Evolutionary conservation across 176 grass and related monocot genomes (phyloP).

Genomic region (Triticum monococcum): DNA sequence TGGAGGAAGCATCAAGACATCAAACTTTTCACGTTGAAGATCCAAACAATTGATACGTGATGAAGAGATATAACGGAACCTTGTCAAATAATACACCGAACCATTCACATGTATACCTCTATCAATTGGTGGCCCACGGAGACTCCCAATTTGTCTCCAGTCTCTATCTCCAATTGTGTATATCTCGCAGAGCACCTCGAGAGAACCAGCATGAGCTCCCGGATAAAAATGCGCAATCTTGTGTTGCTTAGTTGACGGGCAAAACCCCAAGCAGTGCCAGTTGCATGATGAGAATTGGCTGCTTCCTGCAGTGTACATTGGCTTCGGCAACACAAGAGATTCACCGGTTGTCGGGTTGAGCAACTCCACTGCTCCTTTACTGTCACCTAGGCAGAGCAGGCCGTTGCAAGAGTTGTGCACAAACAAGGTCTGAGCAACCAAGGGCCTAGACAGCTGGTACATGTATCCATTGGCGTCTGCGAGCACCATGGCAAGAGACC

Average conservation of each 20-base stretch:
- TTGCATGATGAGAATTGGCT: constrained; percentile 53
- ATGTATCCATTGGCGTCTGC: constrained; percentile 17
- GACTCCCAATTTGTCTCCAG: constrained; percentile 45
- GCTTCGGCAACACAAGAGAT: constrained; percentile 25
- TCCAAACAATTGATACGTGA: constrained; percentile 52
- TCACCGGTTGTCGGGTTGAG: constrained; percentile 52
- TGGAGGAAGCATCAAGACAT: constrained; percentile 40
- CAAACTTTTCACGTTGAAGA: constrained; percentile 47
- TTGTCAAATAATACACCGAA: constrained; percentile 49
- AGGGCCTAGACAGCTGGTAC: constrained; percentile 39
- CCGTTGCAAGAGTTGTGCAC: constrained; percentile 67
- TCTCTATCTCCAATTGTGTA: constrained; percentile 34
- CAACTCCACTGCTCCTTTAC: constrained; percentile 36
- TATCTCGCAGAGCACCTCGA: constrained; percentile 31
- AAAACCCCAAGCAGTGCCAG: constrained; percentile 62
- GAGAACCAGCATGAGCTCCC: constrained; percentile 29
- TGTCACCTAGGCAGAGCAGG: constrained; percentile 52
- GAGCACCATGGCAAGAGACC: constrained; percentile 38
- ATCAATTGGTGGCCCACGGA: constrained; percentile 32
- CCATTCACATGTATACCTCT: constrained; percentile 60
- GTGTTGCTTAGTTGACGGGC: constrained; percentile 32
- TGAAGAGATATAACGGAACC: constrained; percentile 48
- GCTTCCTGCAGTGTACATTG: constrained; percentile 49
- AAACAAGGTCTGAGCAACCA: constrained; percentile 25
- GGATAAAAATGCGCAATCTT: constrained; percentile 60